These are phyloP conservation scores for Sarocladiaceae sp. DNA, from an alignment of 2,329 filamentous ascomycete species.

Conservation along the genomic window DNA sequence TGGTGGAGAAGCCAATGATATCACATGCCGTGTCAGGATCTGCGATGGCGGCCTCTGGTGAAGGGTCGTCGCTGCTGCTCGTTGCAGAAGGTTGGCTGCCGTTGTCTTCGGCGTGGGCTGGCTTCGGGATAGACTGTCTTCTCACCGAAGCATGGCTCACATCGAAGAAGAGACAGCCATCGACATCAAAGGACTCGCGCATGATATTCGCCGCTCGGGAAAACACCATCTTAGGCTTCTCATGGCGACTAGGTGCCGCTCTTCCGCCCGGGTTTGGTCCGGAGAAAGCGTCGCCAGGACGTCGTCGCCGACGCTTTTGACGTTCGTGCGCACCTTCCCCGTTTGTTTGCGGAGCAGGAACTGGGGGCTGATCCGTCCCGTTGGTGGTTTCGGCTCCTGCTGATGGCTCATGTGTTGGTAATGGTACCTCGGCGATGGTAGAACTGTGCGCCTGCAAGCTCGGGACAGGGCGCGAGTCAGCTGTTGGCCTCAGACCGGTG, in stretches of 20 bases:
- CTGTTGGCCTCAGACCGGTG: background rate
- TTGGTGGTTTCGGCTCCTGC: too few relatives aligned
- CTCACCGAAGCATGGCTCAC: constrained; percentile 23
- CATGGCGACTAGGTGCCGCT: constrained; percentile 6
- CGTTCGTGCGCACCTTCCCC: background rate
- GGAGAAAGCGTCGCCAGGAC: constrained; percentile 3
- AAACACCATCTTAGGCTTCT: constrained; percentile 22
- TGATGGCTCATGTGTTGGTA: too few relatives aligned
- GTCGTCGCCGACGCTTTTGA: background rate
- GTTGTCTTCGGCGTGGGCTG: constrained; percentile 14
- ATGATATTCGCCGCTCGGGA: constrained; percentile 38
- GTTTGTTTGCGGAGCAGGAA: background rate
- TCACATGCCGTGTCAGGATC: constrained; percentile 18
- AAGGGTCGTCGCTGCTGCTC: constrained; percentile 18
- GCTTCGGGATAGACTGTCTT: background rate
- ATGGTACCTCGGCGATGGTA: too few relatives aligned
- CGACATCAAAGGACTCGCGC: constrained; percentile 32
- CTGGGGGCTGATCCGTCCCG: too few relatives aligned
- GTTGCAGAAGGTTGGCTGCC: constrained; percentile 13
- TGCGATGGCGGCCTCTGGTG: background rate
- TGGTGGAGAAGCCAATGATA: constrained; percentile 33
- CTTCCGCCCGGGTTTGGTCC: background rate
- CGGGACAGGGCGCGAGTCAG: too few relatives aligned
- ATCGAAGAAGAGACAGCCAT: constrained; percentile 29
- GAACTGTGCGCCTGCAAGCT: too few relatives aligned